Evolutionary conservation across 2,329 filamentous ascomycete species (phyloP).

Genomic region (Emericellopsis atlantica): DNA sequence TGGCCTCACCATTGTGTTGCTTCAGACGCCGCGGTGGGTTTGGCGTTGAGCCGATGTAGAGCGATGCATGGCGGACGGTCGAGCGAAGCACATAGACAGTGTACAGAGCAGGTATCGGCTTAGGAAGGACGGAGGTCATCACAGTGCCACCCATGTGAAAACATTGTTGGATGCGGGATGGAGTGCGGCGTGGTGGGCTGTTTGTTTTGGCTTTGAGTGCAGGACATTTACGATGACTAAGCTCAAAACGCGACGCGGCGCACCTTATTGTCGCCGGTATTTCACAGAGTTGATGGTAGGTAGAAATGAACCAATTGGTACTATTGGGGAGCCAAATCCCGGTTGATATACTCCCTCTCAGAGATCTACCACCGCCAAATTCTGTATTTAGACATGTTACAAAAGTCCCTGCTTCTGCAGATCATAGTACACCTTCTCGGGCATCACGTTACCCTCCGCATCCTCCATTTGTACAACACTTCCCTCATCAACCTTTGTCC

Average conservation of each 20-base stretch:
- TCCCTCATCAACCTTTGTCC: constrained; percentile 61
- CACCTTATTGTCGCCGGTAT: no score
- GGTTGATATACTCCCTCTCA: no score
- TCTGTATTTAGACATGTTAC: constrained; percentile 22
- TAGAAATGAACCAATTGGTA: no score
- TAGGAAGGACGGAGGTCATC: constrained; percentile 8
- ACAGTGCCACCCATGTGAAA: no score
- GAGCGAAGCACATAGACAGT: constrained; percentile 89
- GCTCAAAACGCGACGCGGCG: no score
- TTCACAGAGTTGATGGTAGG: no score
- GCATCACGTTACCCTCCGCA: constrained; percentile 95
- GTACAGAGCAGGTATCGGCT: constrained; percentile 75
- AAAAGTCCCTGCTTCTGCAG: constrained; percentile 83
- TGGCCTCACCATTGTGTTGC: constrained; percentile 80
- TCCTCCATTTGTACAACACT: constrained; percentile 98
- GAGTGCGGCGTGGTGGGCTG: not conserved
- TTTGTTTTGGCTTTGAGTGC: no score
- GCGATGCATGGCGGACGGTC: constrained; percentile 53
- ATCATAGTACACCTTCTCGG: constrained; percentile 95
- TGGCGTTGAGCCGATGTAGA: constrained; percentile 89
- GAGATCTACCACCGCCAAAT: not conserved
- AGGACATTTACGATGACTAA: no score
- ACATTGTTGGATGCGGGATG: not conserved
- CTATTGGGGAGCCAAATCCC: no score
- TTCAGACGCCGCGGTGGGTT: constrained; percentile 72